These are phyloP conservation scores for Colletotrichum neosansevieriae DNA, from an alignment of 2,329 filamentous ascomycete species.

Conservation along the genomic window DNA sequence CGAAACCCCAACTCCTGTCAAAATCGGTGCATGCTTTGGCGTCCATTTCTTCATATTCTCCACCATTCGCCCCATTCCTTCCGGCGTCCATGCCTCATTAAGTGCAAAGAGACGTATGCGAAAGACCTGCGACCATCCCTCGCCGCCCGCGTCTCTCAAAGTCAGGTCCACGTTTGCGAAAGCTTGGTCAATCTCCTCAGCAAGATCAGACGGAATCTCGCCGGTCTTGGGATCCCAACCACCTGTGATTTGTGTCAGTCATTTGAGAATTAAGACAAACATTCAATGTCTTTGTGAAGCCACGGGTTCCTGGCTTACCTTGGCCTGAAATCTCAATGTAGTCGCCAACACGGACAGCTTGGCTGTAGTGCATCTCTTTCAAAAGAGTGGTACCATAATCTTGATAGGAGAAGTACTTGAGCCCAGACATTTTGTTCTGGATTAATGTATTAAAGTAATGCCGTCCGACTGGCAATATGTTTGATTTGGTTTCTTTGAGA, in stretches of 20 bases:
- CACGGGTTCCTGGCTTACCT: slow-evolving; percentile 41
- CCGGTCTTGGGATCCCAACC: slow-evolving; percentile 36
- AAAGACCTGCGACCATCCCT: slow-evolving; percentile 61
- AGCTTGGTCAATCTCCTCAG: slow-evolving; percentile 54
- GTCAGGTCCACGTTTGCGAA: slow-evolving; percentile 61
- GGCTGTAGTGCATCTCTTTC: slow-evolving; percentile 51
- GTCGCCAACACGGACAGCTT: slow-evolving; percentile 55
- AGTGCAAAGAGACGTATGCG: slow-evolving; percentile 53
- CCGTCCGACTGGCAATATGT: no score
- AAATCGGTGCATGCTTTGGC: slow-evolving; percentile 57
- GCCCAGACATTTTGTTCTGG: slow-evolving; percentile 48
- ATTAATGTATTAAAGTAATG: neutral
- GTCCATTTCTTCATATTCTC: slow-evolving; percentile 55
- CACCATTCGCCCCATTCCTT: slow-evolving; percentile 47
- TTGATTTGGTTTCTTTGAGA: no score
- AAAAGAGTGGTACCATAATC: slow-evolving; percentile 50
- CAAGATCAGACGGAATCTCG: slow-evolving; percentile 47
- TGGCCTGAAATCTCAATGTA: slow-evolving; percentile 53
- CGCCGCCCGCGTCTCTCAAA: slow-evolving; percentile 58
- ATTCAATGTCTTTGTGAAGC: neutral
- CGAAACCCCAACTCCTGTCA: slow-evolving; percentile 56
- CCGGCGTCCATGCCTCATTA: slow-evolving; percentile 43
- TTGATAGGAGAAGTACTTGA: slow-evolving; percentile 54
- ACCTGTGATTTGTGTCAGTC: neutral
- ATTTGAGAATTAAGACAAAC: neutral